A percentile compares a stretch with the other conserved stretches of the same genome.
Evolutionary conservation across 345 rosid genomes (phyloP).

Genomic region (Rhodamnia rubescens): DNA sequence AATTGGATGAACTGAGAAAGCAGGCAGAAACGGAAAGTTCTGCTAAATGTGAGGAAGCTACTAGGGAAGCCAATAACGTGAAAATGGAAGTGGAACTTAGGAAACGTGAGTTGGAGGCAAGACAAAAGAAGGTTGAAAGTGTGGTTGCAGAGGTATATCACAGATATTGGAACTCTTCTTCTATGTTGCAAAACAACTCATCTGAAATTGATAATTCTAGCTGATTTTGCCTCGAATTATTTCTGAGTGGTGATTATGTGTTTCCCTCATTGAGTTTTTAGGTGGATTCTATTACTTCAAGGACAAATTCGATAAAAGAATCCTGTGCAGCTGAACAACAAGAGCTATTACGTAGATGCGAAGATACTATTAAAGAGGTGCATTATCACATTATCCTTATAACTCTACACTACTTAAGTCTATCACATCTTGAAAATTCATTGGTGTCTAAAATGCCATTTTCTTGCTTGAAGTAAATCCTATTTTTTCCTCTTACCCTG

Average conservation of each 20-base stretch:
- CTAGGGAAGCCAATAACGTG: conserved; percentile 29
- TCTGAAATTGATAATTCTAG: background rate
- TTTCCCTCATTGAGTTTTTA: conserved; percentile 5
- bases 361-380: conserved; percentile 71
- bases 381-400: background rate
- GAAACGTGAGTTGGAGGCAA: conserved; percentile 54
- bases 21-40: conserved; percentile 50
- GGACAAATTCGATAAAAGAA: conserved; percentile 44
- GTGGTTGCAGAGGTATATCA: conserved; percentile 51
- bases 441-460: background rate
- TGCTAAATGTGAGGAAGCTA: conserved; percentile 40
- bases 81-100: conserved; percentile 50
- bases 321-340: conserved; percentile 50
- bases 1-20: conserved; percentile 41
- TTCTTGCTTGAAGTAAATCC: background rate
- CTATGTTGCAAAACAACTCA: background rate
- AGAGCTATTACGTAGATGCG: conserved; percentile 36
- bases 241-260: background rate
- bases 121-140: conserved; percentile 68
- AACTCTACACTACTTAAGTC: background rate
- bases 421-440: background rate
- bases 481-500: background rate
- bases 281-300: conserved; percentile 58
- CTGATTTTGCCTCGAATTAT: background rate
- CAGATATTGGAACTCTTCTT: background rate